Percentiles rank a stretch among this genome's conserved stretches.
These are phyloP conservation scores for Andrographis paniculata DNA, from an alignment of 305 asterid species.

Conservation along the genomic window DNA sequence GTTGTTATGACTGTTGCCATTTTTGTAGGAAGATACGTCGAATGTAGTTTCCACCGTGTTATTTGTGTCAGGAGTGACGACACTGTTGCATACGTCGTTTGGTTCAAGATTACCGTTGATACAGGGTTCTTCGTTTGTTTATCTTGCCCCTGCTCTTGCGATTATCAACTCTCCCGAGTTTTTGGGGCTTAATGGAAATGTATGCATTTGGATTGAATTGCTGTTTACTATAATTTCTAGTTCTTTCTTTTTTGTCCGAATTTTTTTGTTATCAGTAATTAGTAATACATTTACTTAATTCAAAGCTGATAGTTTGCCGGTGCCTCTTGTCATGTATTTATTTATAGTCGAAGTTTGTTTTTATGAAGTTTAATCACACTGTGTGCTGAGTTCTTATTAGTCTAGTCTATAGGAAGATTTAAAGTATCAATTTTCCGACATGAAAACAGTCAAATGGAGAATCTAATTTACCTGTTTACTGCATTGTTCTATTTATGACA, in stretches of 20 bases:
- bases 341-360: too few species aligned
- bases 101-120: conserved; percentile 96
- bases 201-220: conserved; percentile 27
- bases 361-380: too few species aligned
- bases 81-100: conserved; percentile 77
- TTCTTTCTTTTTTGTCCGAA: not conserved
- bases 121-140: conserved; percentile 98
- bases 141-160: conserved; percentile 96
- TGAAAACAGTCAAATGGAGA: too few species aligned
- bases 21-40: conserved; percentile 83
- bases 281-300: conserved; percentile 1
- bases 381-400: too few species aligned
- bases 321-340: too few species aligned
- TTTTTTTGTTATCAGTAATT: too few species aligned
- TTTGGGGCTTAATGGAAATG: conserved; percentile 77
- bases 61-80: conserved; percentile 78
- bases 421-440: too few species aligned
- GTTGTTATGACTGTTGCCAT: conserved; percentile 19
- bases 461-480: too few species aligned
- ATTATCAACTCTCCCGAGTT: conserved; percentile 89
- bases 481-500: too few species aligned
- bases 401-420: too few species aligned
- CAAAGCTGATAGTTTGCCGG: not conserved
- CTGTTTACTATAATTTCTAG: conserved; percentile 9
- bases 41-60: conserved; percentile 91